These are phyloP conservation scores for Pleurotus citrinopileatus DNA, from an alignment of 768 basidiomycete genomes.

Conservation along the genomic window DNA sequence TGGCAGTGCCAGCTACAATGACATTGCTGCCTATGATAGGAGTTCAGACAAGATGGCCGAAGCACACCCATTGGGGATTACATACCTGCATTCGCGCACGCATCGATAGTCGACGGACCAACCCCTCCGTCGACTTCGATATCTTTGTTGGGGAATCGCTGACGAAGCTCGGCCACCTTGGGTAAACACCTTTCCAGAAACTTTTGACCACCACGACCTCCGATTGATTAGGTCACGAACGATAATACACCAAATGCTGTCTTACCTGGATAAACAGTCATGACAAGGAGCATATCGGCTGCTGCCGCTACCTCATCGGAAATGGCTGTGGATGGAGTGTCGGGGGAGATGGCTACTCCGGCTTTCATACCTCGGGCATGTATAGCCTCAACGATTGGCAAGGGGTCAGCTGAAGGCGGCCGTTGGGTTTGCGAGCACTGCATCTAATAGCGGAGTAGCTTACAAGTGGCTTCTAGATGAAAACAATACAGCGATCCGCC, in stretches of 20 bases:
- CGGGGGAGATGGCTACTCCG: slow-evolving; percentile 95
- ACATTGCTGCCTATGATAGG: slow-evolving; percentile 82
- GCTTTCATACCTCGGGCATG: slow-evolving; percentile 86
- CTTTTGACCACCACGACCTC: slow-evolving; percentile 93
- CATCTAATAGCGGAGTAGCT: slow-evolving; percentile 22
- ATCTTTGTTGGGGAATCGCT: slow-evolving; percentile 89
- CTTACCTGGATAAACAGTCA: slow-evolving; percentile 93
- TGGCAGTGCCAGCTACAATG: slow-evolving; percentile 95
- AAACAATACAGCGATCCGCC: slow-evolving; percentile 96
- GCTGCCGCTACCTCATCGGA: slow-evolving; percentile 79
- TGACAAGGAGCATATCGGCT: slow-evolving; percentile 95
- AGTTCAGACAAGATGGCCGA: not conserved
- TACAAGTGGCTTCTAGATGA: slow-evolving; percentile 92
- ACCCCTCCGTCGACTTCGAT: slow-evolving; percentile 99
- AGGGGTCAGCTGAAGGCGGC: slow-evolving; percentile 50
- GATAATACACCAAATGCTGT: not conserved
- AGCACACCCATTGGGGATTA: not conserved
- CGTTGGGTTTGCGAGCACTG: not conserved
- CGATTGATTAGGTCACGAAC: not conserved
- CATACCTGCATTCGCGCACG: slow-evolving; percentile 86
- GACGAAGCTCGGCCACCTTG: slow-evolving; percentile 88
- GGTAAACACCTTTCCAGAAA: slow-evolving; percentile 91
- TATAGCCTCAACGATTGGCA: slow-evolving; percentile 78
- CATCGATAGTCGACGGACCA: slow-evolving; percentile 83
- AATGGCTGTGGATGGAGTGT: slow-evolving; percentile 86